Evolutionary conservation across 1,139 yeast species (phyloP), one percentile per base, ranked within the genome.

Genomic region (Blastobotrys persicus): DNA sequence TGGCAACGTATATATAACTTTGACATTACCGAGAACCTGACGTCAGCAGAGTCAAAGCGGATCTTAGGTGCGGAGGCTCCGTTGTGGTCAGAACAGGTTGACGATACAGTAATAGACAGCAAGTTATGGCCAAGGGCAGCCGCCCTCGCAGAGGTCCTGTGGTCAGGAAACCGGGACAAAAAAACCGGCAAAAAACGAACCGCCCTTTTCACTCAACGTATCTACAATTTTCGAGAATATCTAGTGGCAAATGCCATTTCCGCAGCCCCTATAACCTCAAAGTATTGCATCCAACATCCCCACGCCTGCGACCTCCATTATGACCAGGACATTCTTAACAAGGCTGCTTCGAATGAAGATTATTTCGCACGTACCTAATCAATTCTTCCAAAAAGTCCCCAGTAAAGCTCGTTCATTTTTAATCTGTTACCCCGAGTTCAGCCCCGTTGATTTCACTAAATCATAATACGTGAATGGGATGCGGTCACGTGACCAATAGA

Each of bases 61-160:
- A 66, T 76, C 19, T 53, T 73, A 38, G 80, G 80, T 2, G 78
- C 72, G 1, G 78, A 75, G 50, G 76, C 66, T 9, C 71, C 76
- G 1, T 57, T 75, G 32, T 76, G 79, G 78, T 61, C 76, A 0
- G 79, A 75, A 55, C 75, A 71, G 56, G 70, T 65, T 3, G 80
- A 76, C 54, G 60, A 68, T n/a, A 52, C 64, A 1, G 72, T 70
- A 13, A 59, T 74, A 31, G 71, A 73, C 13, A 57, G 57, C 7
- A 72, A 68, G 57, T 55, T 74, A 16, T 76, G 80, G 80, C 78
- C 79, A 1, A 60, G 80, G 46, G 59, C 75, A 5, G 78, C 78
- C 3, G 77, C 80, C 1, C 65, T 75, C 33, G 79, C 77, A 1
- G 80, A 76, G 59, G 60, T 65, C 1, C 59, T 70, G 3, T 76